These are phyloP conservation scores for Quercus bicolor DNA, from an alignment of 306 rosid species.

Conservation along the genomic window DNA sequence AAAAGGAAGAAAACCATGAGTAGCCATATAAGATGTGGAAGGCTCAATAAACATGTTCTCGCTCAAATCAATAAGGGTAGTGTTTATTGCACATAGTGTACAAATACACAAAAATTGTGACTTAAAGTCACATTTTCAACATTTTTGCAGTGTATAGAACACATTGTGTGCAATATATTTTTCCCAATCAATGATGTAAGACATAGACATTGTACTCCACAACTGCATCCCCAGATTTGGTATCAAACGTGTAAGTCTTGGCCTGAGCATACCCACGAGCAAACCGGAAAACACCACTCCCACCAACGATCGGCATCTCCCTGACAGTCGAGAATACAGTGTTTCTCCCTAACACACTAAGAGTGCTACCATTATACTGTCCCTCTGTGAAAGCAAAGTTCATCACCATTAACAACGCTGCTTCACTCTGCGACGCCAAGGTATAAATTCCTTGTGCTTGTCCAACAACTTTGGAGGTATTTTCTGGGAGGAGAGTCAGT, in stretches of 20 bases:
- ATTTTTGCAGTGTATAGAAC: too few relatives aligned
- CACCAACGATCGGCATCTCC: slow-evolving; percentile 57
- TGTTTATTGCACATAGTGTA: too few relatives aligned
- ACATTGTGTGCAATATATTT: not conserved
- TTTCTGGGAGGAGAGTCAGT: slow-evolving; percentile 34
- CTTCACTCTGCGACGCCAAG: slow-evolving; percentile 31
- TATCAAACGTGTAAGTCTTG: slow-evolving; percentile 21
- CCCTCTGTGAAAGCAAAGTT: slow-evolving; percentile 37
- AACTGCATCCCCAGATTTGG: slow-evolving; percentile 28
- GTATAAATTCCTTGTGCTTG: slow-evolving; percentile 51
- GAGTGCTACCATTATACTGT: slow-evolving; percentile 42
- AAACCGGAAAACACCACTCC: slow-evolving; percentile 44
- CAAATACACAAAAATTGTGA: too few relatives aligned
- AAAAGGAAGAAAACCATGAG: not conserved
- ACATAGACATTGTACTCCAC: slow-evolving; percentile 45
- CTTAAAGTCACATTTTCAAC: too few relatives aligned
- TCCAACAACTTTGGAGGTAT: slow-evolving; percentile 37
- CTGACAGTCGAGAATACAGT: not conserved
- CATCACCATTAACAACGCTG: slow-evolving; percentile 34
- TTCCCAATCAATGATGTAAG: slow-evolving; percentile 30
- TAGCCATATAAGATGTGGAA: not conserved
- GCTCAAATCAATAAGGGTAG: too few relatives aligned
- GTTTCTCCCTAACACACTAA: slow-evolving; percentile 47
- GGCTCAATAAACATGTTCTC: too few relatives aligned
- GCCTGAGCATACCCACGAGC: slow-evolving; percentile 54